Evolutionary conservation across 495 filamentous ascomycete species (phyloP), one percentile per base, ranked within the genome.

Genomic region (Lasiosphaeriaceae sp.): DNA sequence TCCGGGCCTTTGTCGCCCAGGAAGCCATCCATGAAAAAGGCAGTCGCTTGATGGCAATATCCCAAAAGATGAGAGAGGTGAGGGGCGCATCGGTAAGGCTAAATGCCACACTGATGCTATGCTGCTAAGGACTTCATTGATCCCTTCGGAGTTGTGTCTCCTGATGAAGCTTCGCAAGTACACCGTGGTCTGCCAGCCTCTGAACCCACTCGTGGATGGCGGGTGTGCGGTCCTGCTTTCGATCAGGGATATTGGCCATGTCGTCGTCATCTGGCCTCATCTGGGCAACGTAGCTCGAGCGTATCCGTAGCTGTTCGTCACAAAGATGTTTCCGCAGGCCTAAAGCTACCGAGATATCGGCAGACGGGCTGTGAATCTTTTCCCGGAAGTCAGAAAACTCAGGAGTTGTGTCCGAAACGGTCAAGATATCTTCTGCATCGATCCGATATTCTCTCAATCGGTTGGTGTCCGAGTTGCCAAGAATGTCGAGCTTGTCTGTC

Each of bases 181-280:
- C 61, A 1, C 74, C 74, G 44, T 71, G 73, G 37, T 73, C 68
- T 1, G 73, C 74, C 11, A 79, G 64, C 52, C 58, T 69, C 21
- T 59, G 62, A 19, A 77, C 70, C 76, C 76, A 79, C 24, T 67
- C 63, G 44, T 79, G 76, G 3, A 79, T 60, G 1, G 72, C 72
- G 0, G 66, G 71, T 3, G 71, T 74, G 52, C 73, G 71, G 48
- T 78, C 74, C 39, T 67, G 66, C 52, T 66, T 71, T 2, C 75
- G 65, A 2, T 71, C 71, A 8, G 63, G 61, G 14, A 70, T 53
- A 20, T 45, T 59, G 24, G 59, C 65, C 17, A 64, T 59, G 24
- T 65, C 57, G 9, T 66, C 67, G 19, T 63, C 56, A 8, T 61
- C 53, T 2, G 54, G 43, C 2, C 46, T 58, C 11, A 66, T 47